These are phyloP conservation scores for Lagenaria siceraria DNA, from an alignment of 306 rosid genomes.

Conservation along the genomic window DNA sequence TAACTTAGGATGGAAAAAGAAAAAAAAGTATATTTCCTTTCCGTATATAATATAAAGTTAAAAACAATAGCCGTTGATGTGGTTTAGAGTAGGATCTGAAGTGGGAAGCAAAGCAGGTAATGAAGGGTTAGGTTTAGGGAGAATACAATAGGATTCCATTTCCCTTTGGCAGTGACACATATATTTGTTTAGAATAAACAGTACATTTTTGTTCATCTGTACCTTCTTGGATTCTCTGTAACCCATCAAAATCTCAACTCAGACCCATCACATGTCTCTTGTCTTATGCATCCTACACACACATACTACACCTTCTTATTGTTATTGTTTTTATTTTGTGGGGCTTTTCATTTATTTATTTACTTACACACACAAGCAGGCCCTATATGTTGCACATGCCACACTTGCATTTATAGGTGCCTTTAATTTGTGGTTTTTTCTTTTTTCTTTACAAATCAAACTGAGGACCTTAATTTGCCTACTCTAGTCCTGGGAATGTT, in stretches of 20 bases:
- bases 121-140: not conserved
- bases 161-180: not conserved
- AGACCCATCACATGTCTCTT: constrained; percentile 8
- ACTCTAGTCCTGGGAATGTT: too few relatives aligned
- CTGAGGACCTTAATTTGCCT: not conserved
- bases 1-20: too few relatives aligned
- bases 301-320: too few relatives aligned
- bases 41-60: too few relatives aligned
- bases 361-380: too few relatives aligned
- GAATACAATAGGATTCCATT: not conserved
- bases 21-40: too few relatives aligned
- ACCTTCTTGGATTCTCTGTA: constrained; percentile 2
- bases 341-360: not conserved
- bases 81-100: too few relatives aligned
- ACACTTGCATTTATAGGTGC: not conserved
- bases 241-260: constrained; percentile 1
- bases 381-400: too few relatives aligned
- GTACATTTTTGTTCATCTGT: not conserved
- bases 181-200: not conserved
- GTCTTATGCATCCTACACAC: not conserved
- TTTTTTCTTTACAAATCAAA: not conserved
- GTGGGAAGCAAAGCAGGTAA: too few relatives aligned
- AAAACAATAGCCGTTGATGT: too few relatives aligned
- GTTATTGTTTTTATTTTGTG: not conserved
- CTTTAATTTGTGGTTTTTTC: not conserved